phyloP scores from a whole-genome alignment of 2,329 filamentous ascomycete species.

The Stemphylium lycopersici region DNA sequence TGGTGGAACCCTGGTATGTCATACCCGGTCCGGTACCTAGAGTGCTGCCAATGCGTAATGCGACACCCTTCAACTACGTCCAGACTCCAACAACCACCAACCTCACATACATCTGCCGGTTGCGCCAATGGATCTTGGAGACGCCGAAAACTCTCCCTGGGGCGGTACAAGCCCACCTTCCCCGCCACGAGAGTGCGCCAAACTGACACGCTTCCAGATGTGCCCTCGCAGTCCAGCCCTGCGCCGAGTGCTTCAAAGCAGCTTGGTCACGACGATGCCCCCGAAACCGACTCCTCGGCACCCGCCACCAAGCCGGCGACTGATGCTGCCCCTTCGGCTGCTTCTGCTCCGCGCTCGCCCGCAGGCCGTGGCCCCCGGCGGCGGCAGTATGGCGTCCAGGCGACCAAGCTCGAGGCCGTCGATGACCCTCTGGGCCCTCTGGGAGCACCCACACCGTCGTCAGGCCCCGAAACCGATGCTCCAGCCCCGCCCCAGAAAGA shows the following conservation, averaged over 20 bases:
- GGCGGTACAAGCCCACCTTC: constrained; percentile 40
- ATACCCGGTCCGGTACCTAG: neutral
- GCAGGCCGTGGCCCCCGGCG: constrained; percentile 58
- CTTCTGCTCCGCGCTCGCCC: constrained; percentile 55
- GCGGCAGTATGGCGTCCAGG: constrained; percentile 72
- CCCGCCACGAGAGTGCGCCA: neutral
- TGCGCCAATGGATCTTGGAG: constrained; percentile 50
- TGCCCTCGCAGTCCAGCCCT: constrained; percentile 54
- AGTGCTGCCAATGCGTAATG: neutral
- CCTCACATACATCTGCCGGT: constrained; percentile 18
- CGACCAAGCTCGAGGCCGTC: constrained; percentile 78
- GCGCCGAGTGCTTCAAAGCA: constrained; percentile 50
- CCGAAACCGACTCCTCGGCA: constrained; percentile 33
- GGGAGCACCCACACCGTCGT: constrained; percentile 66
- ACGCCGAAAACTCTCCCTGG: constrained; percentile 52
- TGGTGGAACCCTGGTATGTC: constrained; percentile 5
- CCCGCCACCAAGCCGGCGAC: constrained; percentile 25
- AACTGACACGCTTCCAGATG: constrained; percentile 48
- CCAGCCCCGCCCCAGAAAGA: constrained; percentile 71
- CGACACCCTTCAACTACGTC: constrained; percentile 1
- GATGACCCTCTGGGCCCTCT: constrained; percentile 78
- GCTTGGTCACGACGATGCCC: constrained; percentile 43
- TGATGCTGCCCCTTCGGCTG: constrained; percentile 42
- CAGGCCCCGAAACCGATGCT: constrained; percentile 65
- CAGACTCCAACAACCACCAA: constrained; percentile 11